phyloP scores from a whole-genome alignment of 140 eudicot species.

The Flaveria floridana region DNA sequence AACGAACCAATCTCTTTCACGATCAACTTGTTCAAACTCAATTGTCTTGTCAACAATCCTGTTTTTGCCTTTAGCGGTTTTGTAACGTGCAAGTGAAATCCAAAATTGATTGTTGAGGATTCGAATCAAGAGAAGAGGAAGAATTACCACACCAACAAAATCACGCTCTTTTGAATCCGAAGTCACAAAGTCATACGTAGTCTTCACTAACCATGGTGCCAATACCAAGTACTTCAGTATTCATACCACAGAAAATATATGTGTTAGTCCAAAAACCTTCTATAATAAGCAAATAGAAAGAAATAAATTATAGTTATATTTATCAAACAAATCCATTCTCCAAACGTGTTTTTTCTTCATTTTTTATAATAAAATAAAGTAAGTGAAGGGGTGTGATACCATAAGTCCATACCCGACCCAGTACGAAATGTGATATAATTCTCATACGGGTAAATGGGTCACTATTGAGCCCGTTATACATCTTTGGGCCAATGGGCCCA shows the following conservation, averaged over 20 bases:
- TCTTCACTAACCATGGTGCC: slow-evolving; percentile 55
- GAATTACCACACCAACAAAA: slow-evolving; percentile 26
- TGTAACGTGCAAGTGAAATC: slow-evolving; percentile 67
- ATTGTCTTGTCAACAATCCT: slow-evolving; percentile 58
- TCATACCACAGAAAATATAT: not conserved
- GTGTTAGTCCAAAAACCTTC: no score
- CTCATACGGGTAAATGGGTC: no score
- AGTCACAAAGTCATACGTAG: slow-evolving; percentile 35
- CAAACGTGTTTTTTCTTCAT: no score
- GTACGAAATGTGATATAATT: no score
- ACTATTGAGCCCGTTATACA: no score
- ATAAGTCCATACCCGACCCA: no score
- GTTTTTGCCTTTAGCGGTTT: slow-evolving; percentile 67
- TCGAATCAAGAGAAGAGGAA: slow-evolving; percentile 52
- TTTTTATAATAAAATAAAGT: no score
- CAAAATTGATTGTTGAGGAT: slow-evolving; percentile 69
- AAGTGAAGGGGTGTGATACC: no score
- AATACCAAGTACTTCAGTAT: slow-evolving; percentile 47
- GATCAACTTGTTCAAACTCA: slow-evolving; percentile 82
- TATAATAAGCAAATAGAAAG: no score
- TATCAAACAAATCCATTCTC: no score
- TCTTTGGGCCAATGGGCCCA: no score
- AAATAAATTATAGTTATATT: no score
- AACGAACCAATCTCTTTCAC: slow-evolving; percentile 65
- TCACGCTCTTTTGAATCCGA: slow-evolving; percentile 44